These are phyloP conservation scores for Fusarium sp. DNA, from an alignment of 2,329 filamentous ascomycete species.

Conservation along the genomic window DNA sequence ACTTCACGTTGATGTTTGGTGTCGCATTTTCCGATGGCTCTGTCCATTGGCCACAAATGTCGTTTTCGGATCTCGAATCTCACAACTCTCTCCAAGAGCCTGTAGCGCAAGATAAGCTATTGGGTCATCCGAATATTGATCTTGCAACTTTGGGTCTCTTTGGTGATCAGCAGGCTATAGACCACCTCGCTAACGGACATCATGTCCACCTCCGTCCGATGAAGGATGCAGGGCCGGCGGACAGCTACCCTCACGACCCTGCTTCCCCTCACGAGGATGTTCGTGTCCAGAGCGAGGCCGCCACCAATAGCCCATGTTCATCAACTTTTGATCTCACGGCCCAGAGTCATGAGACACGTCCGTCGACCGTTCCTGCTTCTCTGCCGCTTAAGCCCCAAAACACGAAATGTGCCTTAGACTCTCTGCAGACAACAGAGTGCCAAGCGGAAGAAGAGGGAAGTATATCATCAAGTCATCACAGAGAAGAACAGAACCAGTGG, in stretches of 20 bases:
- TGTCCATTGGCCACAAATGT: accelerated
- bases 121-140: accelerated
- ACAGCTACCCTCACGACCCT: background rate
- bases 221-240: accelerated
- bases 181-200: too few species aligned
- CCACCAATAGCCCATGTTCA: background rate
- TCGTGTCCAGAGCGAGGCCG: background rate
- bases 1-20: background rate
- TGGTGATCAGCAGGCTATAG: accelerated
- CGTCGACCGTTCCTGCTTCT: background rate
- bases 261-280: accelerated
- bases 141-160: background rate
- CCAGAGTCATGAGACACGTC: background rate
- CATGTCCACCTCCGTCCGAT: accelerated
- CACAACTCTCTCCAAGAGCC: background rate
- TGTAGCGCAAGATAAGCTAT: accelerated
- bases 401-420: accelerated
- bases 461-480: accelerated
- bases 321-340: background rate
- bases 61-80: accelerated
- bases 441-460: background rate
- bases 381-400: background rate
- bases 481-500: background rate
- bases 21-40: accelerated
- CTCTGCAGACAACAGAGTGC: background rate